Percentiles rank a stretch among this genome's conserved stretches.
Conservation (phyloP, 768 basidiomycete genomes). For the Filobasidium floriforme region DNA sequence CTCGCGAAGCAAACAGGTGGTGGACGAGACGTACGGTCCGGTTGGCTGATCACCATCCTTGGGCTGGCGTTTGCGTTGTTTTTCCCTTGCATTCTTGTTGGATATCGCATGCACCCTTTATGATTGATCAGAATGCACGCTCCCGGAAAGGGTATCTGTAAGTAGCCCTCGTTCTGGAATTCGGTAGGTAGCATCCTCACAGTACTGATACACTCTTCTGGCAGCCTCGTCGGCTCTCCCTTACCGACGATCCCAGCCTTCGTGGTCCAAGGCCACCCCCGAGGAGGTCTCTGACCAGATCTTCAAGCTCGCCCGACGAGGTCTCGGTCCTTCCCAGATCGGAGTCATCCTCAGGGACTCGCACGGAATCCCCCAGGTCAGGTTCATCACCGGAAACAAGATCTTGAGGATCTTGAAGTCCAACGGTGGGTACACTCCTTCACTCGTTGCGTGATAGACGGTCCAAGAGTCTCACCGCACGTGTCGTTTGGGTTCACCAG, state of each 20-base stretch:
- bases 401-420: slow-evolving; percentile 96
- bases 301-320: slow-evolving; percentile 93
- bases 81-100: neutral
- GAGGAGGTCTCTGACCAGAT: slow-evolving; percentile 95
- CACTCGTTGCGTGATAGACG: neutral
- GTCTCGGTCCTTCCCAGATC: slow-evolving; percentile 94
- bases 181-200: too few species aligned
- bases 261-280: slow-evolving; percentile 93
- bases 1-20: neutral
- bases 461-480: neutral
- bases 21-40: slow-evolving; percentile 7
- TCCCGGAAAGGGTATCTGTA: slow-evolving; percentile 99
- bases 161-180: slow-evolving; percentile 44
- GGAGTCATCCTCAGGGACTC: slow-evolving; percentile 97
- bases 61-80: slow-evolving; percentile 8
- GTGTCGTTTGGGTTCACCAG: neutral
- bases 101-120: neutral
- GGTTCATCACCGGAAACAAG: slow-evolving; percentile 98
- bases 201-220: neutral
- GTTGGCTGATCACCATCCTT: neutral
- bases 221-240: slow-evolving; percentile 90
- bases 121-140: slow-evolving; percentile 78
- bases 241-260: slow-evolving; percentile 86
- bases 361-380: slow-evolving; percentile 96
- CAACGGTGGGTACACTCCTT: slow-evolving; percentile 58